These are phyloP conservation scores for Podospora bellae-mahoneyi DNA, from an alignment of 495 filamentous ascomycete genomes.

Conservation along the genomic window DNA sequence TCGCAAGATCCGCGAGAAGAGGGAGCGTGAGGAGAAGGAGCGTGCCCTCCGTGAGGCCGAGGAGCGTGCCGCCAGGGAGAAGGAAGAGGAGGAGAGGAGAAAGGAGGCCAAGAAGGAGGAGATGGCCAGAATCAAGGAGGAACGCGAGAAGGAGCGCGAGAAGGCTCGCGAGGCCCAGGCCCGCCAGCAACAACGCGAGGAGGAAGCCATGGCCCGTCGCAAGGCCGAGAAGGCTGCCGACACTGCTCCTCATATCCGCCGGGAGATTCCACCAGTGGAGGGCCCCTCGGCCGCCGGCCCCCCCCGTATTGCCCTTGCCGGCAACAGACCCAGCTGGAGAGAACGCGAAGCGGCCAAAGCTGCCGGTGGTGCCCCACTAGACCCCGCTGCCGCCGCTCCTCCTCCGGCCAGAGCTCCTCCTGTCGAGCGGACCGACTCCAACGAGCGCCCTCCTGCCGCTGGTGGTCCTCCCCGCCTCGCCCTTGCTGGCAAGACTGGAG, in stretches of 20 bases:
- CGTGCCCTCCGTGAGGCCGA: slow-evolving; percentile 72
- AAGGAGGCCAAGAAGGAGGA: slow-evolving; percentile 64
- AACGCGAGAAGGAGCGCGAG: slow-evolving; percentile 80
- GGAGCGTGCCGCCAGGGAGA: slow-evolving; percentile 72
- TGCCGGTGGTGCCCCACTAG: slow-evolving; percentile 12
- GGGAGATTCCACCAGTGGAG: slow-evolving; percentile 39
- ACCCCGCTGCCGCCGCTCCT: slow-evolving; percentile 19
- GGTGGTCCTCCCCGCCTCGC: slow-evolving; percentile 63
- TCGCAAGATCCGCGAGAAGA: slow-evolving; percentile 66
- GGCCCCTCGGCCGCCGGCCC: slow-evolving; percentile 36
- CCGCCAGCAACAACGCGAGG: slow-evolving; percentile 50
- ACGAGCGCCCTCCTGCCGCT: slow-evolving; percentile 45
- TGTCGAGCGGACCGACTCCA: slow-evolving; percentile 50
- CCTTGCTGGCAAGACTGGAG: slow-evolving; percentile 49
- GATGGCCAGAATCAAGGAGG: slow-evolving; percentile 70
- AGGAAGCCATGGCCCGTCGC: slow-evolving; percentile 53
- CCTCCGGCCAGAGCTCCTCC: slow-evolving; percentile 27
- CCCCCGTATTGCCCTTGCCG: slow-evolving; percentile 31
- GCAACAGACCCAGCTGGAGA: slow-evolving; percentile 42
- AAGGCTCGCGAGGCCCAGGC: slow-evolving; percentile 48
- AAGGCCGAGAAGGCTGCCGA: slow-evolving; percentile 45
- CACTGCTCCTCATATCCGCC: slow-evolving; percentile 28
- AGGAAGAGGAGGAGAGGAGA: slow-evolving; percentile 69
- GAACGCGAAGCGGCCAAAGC: slow-evolving; percentile 41
- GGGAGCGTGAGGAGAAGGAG: slow-evolving; percentile 79